Percentiles rank a stretch among this genome's conserved stretches.
These are phyloP conservation scores for Leccinum fallax DNA, from an alignment of 1,284 basidiomycete genomes.

Conservation along the genomic window DNA sequence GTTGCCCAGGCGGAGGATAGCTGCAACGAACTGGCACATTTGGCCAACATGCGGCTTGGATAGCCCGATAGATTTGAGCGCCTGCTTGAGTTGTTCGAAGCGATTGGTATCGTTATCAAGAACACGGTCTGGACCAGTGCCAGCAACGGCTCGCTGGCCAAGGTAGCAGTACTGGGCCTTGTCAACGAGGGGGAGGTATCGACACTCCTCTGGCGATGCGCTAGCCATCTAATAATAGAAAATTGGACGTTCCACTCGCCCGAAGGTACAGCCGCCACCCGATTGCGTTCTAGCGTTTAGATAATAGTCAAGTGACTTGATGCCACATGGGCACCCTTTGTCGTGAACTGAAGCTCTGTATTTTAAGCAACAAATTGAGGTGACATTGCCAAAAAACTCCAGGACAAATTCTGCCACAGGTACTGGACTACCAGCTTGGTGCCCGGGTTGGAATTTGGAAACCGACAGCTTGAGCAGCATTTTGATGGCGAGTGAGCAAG, in stretches of 20 bases:
- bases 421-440: conserved; percentile 82
- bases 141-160: conserved; percentile 57
- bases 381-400: conserved; percentile 90
- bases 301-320: conserved; percentile 98
- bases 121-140: conserved; percentile 45
- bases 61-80: conserved; percentile 90
- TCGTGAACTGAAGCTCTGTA: conserved; percentile 96
- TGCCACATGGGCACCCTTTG: conserved; percentile 83
- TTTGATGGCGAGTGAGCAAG: conserved; percentile 85
- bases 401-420: conserved; percentile 95
- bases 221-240: conserved; percentile 96
- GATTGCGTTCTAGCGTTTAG: conserved; percentile 72
- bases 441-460: conserved; percentile 66
- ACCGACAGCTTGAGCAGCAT: conserved; percentile 87
- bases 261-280: conserved; percentile 29
- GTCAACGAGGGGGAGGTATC: conserved; percentile 89
- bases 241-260: conserved; percentile 97
- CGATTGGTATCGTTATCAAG: conserved; percentile 76
- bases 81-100: conserved; percentile 92
- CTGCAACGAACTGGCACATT: conserved; percentile 91
- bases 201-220: conserved; percentile 83
- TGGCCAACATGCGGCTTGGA: conserved; percentile 93
- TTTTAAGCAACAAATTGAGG: conserved; percentile 80
- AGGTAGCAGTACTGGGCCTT: conserved; percentile 84
- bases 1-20: conserved; percentile 95